A percentile compares a stretch with the other conserved stretches of the same genome.
phyloP scores from a whole-genome alignment of 2,329 filamentous ascomycete species.

The Colletotrichum sp. region DNA sequence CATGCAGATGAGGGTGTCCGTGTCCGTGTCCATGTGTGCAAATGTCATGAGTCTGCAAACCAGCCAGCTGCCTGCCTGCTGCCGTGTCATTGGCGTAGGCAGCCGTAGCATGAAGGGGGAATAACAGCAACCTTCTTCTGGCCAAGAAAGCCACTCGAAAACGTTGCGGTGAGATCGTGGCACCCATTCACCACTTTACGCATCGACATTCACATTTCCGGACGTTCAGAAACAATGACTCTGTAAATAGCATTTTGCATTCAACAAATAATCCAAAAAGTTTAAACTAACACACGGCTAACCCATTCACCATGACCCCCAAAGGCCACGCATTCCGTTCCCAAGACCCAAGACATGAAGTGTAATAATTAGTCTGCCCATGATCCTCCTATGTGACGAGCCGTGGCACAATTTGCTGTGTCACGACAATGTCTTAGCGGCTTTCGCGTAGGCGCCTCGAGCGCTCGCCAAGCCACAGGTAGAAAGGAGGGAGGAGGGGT shows the following conservation, averaged over 20 bases:
- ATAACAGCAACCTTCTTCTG: background rate
- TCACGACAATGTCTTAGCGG: conserved; percentile 8
- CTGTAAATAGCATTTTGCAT: background rate
- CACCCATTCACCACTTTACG: background rate
- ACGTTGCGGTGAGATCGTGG: background rate
- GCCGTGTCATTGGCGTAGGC: background rate
- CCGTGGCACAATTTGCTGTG: background rate
- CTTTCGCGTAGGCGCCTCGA: background rate
- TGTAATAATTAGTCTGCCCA: background rate
- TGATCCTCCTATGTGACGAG: background rate
- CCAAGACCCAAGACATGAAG: conserved; percentile 1
- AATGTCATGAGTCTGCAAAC: background rate
- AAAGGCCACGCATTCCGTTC: background rate
- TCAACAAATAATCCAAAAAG: background rate
- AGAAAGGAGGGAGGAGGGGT: background rate
- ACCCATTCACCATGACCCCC: background rate
- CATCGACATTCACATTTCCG: background rate
- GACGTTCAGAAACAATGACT: background rate
- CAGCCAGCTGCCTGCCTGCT: background rate
- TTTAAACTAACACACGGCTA: background rate
- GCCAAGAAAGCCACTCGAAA: background rate
- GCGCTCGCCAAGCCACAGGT: conserved; percentile 10
- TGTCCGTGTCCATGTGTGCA: background rate
- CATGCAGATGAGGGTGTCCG: background rate
- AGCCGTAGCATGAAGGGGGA: background rate